A percentile compares a stretch with the other conserved stretches of the same genome.
phyloP scores from a whole-genome alignment of 1,284 basidiomycete species.

The Retiboletus flavoniger region DNA sequence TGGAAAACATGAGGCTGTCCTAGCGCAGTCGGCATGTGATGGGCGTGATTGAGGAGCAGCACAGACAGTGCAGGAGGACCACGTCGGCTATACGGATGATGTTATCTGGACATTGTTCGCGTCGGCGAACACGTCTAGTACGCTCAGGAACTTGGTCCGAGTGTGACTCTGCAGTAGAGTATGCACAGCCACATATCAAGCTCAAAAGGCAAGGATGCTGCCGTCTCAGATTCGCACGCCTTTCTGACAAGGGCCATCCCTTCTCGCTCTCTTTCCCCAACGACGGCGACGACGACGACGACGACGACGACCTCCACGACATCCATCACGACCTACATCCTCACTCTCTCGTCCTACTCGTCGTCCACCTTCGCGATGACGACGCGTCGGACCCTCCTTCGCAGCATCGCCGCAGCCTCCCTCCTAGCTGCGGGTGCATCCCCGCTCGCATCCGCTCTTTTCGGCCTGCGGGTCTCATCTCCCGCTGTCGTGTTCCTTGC shows the following conservation, averaged over 20 bases:
- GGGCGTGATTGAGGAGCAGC: slow-evolving; percentile 23
- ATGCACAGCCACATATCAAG: slow-evolving; percentile 29
- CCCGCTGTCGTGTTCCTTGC: slow-evolving; percentile 61
- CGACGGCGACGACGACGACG: slow-evolving; percentile 23
- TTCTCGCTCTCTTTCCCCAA: slow-evolving; percentile 20
- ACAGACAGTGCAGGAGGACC: not conserved
- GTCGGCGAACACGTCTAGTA: not conserved
- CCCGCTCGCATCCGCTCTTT: slow-evolving; percentile 42
- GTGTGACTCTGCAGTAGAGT: not conserved
- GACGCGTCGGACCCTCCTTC: slow-evolving; percentile 28
- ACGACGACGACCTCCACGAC: slow-evolving; percentile 19
- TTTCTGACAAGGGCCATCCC: slow-evolving; percentile 24
- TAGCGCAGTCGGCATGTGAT: slow-evolving; percentile 15
- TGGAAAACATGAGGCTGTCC: slow-evolving; percentile 23
- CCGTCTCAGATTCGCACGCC: slow-evolving; percentile 31
- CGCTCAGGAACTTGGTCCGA: not conserved
- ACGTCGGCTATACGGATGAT: not conserved
- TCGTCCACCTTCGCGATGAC: slow-evolving; percentile 19
- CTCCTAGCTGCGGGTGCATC: slow-evolving; percentile 30
- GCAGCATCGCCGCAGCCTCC: slow-evolving; percentile 24
- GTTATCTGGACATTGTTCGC: slow-evolving; percentile 20
- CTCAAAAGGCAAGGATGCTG: slow-evolving; percentile 33
- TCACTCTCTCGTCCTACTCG: not conserved
- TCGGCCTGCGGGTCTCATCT: slow-evolving; percentile 60
- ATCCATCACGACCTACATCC: slow-evolving; percentile 12